These are phyloP conservation scores for Phytopythium oedochilum DNA, from an alignment of 352 stramenopile genomes.

Conservation along the genomic window DNA sequence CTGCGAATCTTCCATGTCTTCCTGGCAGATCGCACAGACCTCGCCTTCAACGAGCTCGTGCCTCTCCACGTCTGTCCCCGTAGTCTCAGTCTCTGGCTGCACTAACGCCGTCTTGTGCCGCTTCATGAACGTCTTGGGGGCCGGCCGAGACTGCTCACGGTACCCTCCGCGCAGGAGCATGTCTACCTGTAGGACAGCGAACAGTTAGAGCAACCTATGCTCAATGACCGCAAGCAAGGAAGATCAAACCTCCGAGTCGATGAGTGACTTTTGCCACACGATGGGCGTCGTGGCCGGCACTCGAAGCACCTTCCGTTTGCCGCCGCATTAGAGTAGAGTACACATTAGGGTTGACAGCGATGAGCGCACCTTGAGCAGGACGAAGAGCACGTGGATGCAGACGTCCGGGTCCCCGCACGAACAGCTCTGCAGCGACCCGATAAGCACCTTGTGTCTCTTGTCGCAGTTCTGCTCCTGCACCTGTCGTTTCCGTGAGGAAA, in stretches of 20 bases:
- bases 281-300: slow-evolving; percentile 60
- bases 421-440: slow-evolving; percentile 65
- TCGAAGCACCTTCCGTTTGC: slow-evolving; percentile 61
- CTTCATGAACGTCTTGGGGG: slow-evolving; percentile 38
- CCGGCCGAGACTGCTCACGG: slow-evolving; percentile 25
- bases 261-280: slow-evolving; percentile 83
- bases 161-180: slow-evolving; percentile 62
- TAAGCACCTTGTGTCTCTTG: slow-evolving; percentile 76
- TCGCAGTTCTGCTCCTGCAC: slow-evolving; percentile 72
- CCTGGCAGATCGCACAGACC: slow-evolving; percentile 82
- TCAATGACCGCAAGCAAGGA: not conserved
- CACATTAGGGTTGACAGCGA: not conserved
- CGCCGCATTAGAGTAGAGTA: not conserved
- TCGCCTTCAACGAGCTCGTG: slow-evolving; percentile 68
- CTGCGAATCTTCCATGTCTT: slow-evolving; percentile 65
- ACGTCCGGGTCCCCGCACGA: slow-evolving; percentile 70
- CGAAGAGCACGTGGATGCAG: slow-evolving; percentile 83
- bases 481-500: too few species aligned
- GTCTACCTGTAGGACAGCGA: slow-evolving; percentile 31
- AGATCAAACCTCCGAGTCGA: slow-evolving; percentile 68
- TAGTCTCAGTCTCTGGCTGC: slow-evolving; percentile 14
- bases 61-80: slow-evolving; percentile 25
- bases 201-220: not conserved
- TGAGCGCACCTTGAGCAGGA: slow-evolving; percentile 69
- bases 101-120: slow-evolving; percentile 19